Evolutionary conservation across 2,329 filamentous ascomycete species (phyloP), one percentile per base, ranked within the genome.

Genomic region (Arachnopeziza araneosa): DNA sequence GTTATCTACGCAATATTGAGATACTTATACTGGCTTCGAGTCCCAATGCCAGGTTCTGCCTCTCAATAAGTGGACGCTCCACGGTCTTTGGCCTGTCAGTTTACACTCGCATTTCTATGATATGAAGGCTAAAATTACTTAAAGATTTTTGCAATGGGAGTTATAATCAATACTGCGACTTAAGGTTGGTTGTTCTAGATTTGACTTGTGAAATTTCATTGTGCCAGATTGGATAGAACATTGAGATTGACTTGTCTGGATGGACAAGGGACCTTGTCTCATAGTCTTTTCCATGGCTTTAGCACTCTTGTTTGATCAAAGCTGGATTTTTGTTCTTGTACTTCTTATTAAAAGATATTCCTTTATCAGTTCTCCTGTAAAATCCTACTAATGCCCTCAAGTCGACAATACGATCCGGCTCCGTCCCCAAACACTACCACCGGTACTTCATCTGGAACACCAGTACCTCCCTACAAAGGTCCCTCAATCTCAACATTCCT

Each of bases 101-200:
- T 44, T 44, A 14, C 17, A 44, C 10, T 32, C 17, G 5, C 12
- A 4, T 8, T 44, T 44, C 17, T 7, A 19, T 44, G 36, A 44
- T 3, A 19, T 17, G 12, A 19, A 19, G 6, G 17, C 36, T 44
- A 44, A 32, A 44, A 19, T 14, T 12, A 44, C 2, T 44, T 3
- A 44, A 44, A 1, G 79, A 80, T 64, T 80, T 77, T 62, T 80
- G 77, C 64, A 75, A 78, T 74, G 82, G 84, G 53, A 80, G 78
- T 0, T 88, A 83, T 69, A 87, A 84, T 0, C 84, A 88, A 63
- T 89, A 87, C 72, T 89, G 86, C 73, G 86, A 89, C 68, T 70
- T 86, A 55, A 75, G 67, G 72, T 75, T 60, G 61, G 68, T 44
- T 9, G 9, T 30, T 3, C 19, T n/a, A 30, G 21, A 17, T 2